Base-by-base conservation (phyloP, 805 yeast species). In the Teunomyces atbi region DNA sequence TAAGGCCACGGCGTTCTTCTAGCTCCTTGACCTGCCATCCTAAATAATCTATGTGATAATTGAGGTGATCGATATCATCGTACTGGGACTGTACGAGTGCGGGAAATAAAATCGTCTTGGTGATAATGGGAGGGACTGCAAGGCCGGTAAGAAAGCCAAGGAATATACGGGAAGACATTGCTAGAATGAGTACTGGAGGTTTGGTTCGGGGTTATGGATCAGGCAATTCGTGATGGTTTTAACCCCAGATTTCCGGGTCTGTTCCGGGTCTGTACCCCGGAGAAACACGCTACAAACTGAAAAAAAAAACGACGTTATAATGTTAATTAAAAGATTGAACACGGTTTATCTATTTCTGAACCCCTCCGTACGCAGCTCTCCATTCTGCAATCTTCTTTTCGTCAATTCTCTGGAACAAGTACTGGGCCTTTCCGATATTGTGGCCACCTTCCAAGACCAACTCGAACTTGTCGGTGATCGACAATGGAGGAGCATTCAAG, bases 331-430 rank as follows among this genome's bases (percentile, higher is more conserved):
- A 28, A 12, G 7, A 12, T 28, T 28, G 12, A 10, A 27, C 5
- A 28, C 30, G 12, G 30, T 28, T 12, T 28, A 12, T 30, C 39
- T 36, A 20, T 27, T 41, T 23, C 61, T 85, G 84, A 56, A 81
- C 75, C 39, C 97, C 98, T 49, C 97, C 96, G 61, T 86, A 94
- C 66, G 79, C 78, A 45, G 73, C 68, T 73, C 96, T 85, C 96
- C 97, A 89, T 60, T 81, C 86, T 7, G 81, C 94, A 51, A 91
- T 77, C 75, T 86, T 85, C 71, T 83, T 83, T 60, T 88, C 96
- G 55, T 92, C 98, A 57, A 94, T 94, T 73, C 97, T 83, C 61
- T 77, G 79, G 78, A 94, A 94, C 71, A 94, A 76, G 70, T 94
- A 90, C 71, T 89, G 88, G 13, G 98, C 92, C 64, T 88, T 84